Evolutionary conservation across 2,329 filamentous ascomycete species (phyloP).

Genomic region (Zymoseptoria crescenta): DNA sequence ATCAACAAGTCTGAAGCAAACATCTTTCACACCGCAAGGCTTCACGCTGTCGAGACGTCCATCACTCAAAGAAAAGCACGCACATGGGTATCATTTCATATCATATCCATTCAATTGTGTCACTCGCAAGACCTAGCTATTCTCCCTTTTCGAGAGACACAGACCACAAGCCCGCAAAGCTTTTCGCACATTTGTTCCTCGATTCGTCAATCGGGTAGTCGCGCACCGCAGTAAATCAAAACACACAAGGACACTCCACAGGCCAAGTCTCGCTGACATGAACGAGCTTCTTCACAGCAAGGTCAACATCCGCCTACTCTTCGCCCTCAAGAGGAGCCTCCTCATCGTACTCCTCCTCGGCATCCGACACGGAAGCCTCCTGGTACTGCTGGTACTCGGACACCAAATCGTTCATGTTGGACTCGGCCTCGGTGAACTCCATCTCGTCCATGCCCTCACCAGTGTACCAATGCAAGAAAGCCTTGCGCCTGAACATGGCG

Average conservation of each 20-base stretch:
- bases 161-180: not conserved
- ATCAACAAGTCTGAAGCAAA: not conserved
- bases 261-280: not conserved
- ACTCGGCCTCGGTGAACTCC: slow-evolving; percentile 99
- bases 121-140: not conserved
- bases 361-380: slow-evolving; percentile 94
- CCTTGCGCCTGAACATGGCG: slow-evolving; percentile 99
- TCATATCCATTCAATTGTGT: not conserved
- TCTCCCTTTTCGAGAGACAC: not conserved
- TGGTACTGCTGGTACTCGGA: slow-evolving; percentile 99
- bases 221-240: not conserved
- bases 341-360: slow-evolving; percentile 91
- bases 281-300: not conserved
- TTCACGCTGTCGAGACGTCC: too few species aligned
- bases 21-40: too few species aligned
- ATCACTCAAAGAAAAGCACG: too few species aligned
- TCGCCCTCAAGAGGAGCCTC: slow-evolving; percentile 67
- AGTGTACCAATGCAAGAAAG: slow-evolving; percentile 99
- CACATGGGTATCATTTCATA: not conserved
- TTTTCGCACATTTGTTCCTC: not conserved
- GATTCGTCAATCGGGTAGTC: not conserved
- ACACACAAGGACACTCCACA: not conserved
- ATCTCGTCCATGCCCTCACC: slow-evolving; percentile 99
- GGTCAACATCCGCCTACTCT: slow-evolving; percentile 45
- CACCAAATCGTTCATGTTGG: slow-evolving; percentile 99